phyloP scores from a whole-genome alignment of 2,329 filamentous ascomycete species.

The Trichoderma endophyticum region DNA sequence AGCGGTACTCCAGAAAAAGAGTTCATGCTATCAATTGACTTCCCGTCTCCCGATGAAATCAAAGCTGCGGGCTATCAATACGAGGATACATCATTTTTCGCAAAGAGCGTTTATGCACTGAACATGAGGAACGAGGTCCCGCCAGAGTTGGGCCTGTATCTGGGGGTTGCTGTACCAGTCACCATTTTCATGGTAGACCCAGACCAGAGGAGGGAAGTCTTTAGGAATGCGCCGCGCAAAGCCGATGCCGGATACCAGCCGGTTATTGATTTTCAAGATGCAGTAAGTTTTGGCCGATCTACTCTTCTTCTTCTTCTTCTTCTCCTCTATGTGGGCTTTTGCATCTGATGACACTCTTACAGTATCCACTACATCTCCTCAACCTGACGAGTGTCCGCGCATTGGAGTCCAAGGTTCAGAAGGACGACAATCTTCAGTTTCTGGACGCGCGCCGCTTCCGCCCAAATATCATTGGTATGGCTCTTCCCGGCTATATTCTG shows the following conservation, averaged over 20 bases:
- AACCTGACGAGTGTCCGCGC: constrained; percentile 62
- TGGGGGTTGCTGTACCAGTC: constrained; percentile 64
- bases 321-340: background rate
- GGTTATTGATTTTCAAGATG: constrained; percentile 66
- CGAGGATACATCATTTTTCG: constrained; percentile 64
- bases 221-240: constrained; percentile 56
- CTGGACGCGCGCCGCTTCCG: constrained; percentile 65
- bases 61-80: constrained; percentile 55
- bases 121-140: constrained; percentile 59
- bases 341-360: constrained; percentile 9
- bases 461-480: constrained; percentile 65
- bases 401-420: constrained; percentile 55
- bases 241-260: constrained; percentile 62
- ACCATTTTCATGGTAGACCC: constrained; percentile 67
- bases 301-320: background rate
- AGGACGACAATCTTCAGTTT: constrained; percentile 44
- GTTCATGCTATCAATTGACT: constrained; percentile 63
- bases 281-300: constrained; percentile 38
- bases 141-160: constrained; percentile 59
- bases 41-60: constrained; percentile 57
- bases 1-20: constrained; percentile 57
- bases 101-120: constrained; percentile 52
- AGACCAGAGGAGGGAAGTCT: constrained; percentile 53
- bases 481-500: background rate
- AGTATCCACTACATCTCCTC: constrained; percentile 69